phyloP scores from a whole-genome alignment of 306 rosid genomes.

The Lathyrus aphaca region DNA sequence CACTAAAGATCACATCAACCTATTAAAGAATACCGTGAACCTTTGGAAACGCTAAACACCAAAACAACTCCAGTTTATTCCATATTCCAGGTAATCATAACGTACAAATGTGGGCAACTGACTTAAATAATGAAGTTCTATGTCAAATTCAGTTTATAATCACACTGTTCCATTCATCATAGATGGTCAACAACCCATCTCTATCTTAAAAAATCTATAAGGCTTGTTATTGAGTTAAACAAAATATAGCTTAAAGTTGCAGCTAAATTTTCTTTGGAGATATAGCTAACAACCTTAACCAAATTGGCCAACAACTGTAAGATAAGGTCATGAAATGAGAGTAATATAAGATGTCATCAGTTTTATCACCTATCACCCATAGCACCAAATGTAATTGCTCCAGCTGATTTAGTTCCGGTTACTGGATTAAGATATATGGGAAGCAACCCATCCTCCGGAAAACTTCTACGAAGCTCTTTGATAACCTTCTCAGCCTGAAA shows the following conservation, averaged over 20 bases:
- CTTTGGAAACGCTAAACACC: constrained; percentile 4
- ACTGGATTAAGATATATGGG: constrained; percentile 76
- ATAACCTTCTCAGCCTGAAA: constrained; percentile 75
- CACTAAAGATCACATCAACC: constrained; percentile 13
- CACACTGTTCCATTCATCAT: constrained; percentile 7
- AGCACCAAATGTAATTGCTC: constrained; percentile 91
- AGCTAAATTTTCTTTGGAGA: constrained; percentile 27
- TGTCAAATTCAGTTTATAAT: constrained; percentile 13
- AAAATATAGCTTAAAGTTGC: constrained; percentile 14
- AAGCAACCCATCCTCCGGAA: constrained; percentile 90
- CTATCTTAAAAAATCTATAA: constrained; percentile 8
- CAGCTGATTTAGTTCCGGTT: constrained; percentile 54
- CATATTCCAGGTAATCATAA: constrained; percentile 13
- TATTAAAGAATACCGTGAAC: constrained; percentile 3
- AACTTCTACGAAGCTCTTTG: constrained; percentile 53
- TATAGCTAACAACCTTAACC: constrained; percentile 2
- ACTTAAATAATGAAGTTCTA: constrained; percentile 5
- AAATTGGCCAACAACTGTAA: constrained; percentile 6
- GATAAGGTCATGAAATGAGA: constrained; percentile 11
- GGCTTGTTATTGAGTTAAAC: constrained; percentile 12
- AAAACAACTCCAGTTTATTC: constrained; percentile 29
- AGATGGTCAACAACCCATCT: background rate
- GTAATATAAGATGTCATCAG: constrained; percentile 20
- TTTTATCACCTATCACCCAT: constrained; percentile 90
- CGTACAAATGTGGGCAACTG: constrained; percentile 18